phyloP scores from a whole-genome alignment of 2,329 filamentous ascomycete species.

The Aureobasidium sp. region DNA sequence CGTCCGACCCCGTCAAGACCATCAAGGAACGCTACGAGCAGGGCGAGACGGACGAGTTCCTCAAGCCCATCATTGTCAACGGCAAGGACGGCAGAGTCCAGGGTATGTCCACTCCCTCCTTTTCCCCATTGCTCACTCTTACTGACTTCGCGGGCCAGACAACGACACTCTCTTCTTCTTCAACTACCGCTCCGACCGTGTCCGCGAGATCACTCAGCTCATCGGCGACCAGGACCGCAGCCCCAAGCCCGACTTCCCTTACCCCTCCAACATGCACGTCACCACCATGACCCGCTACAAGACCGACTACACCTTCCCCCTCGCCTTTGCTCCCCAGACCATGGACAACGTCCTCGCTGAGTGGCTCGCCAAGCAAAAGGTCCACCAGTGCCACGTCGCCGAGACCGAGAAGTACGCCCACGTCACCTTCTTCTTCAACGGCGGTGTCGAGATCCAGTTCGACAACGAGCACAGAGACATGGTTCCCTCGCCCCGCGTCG shows the following conservation, averaged over 20 bases:
- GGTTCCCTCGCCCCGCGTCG: constrained; percentile 88
- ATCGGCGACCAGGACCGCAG: constrained; percentile 88
- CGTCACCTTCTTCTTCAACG: constrained; percentile 99
- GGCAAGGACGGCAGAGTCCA: constrained; percentile 79
- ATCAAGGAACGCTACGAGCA: constrained; percentile 82
- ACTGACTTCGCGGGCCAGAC: too few species aligned
- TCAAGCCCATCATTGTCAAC: constrained; percentile 93
- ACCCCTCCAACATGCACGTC: constrained; percentile 77
- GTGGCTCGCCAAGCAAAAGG: constrained; percentile 80
- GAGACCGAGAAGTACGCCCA: constrained; percentile 99
- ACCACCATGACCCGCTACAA: constrained; percentile 99
- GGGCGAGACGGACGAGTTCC: constrained; percentile 90
- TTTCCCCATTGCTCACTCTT: too few species aligned
- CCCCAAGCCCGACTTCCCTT: constrained; percentile 81
- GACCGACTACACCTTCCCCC: constrained; percentile 79
- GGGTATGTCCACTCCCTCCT: constrained; percentile 40
- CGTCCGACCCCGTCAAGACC: constrained; percentile 73
- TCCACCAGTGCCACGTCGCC: constrained; percentile 91
- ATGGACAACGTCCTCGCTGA: constrained; percentile 99
- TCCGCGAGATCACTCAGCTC: constrained; percentile 90
- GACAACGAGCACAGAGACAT: constrained; percentile 85
- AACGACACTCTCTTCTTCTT: constrained; percentile 97
- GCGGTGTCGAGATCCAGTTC: constrained; percentile 94
- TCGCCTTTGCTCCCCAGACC: constrained; percentile 87
- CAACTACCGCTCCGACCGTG: constrained; percentile 99